phyloP scores from a whole-genome alignment of 306 rosid species.

The apple (Malus domestica) region DNA sequence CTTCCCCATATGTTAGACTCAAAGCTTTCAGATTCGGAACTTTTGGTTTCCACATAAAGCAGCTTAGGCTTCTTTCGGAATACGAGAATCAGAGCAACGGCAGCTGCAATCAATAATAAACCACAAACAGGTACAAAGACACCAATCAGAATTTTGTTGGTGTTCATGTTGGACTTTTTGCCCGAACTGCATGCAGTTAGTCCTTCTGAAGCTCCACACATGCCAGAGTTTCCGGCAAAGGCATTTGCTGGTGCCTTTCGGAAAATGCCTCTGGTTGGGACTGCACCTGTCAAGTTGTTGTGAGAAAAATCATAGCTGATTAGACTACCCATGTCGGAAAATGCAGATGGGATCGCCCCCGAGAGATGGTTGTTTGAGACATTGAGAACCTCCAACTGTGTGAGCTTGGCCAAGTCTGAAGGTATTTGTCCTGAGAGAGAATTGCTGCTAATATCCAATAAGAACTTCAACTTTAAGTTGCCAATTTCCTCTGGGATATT shows the following conservation, averaged over 20 bases:
- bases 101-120: constrained; percentile 17
- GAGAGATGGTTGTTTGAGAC: constrained; percentile 54
- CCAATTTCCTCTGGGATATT: constrained; percentile 47
- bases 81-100: constrained; percentile 13
- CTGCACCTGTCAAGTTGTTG: constrained; percentile 45
- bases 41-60: constrained; percentile 24
- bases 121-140: constrained; percentile 36
- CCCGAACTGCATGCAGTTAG: constrained; percentile 19
- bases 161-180: constrained; percentile 21
- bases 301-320: constrained; percentile 48
- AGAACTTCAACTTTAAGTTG: constrained; percentile 28
- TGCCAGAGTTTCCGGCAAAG: constrained; percentile 41
- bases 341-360: constrained; percentile 40
- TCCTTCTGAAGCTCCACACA: constrained; percentile 46
- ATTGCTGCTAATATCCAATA: constrained; percentile 62
- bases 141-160: constrained; percentile 28
- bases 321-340: constrained; percentile 32
- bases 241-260: constrained; percentile 26
- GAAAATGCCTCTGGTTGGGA: constrained; percentile 39
- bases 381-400: constrained; percentile 40
- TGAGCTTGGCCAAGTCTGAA: constrained; percentile 33
- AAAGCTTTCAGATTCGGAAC: constrained; percentile 1
- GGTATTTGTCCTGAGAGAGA: constrained; percentile 46
- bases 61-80: constrained; percentile 1
- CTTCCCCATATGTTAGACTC: constrained; percentile 33